Evolutionary conservation across 306 rosid species (phyloP), one percentile per base, ranked within the genome.

Genomic region (Hylodesmum podocarpum): DNA sequence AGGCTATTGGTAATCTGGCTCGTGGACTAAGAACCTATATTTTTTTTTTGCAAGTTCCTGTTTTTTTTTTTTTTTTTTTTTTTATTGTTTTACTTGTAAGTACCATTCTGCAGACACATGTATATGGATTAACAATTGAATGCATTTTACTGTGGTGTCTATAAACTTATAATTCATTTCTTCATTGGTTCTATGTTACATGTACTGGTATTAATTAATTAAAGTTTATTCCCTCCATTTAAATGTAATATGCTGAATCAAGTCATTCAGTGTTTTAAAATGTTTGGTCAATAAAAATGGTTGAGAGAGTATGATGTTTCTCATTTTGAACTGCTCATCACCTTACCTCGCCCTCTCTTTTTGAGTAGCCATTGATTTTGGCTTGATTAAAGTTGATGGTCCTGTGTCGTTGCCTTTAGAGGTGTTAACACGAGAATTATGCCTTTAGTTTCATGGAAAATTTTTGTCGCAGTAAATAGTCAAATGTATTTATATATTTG

Each of bases 1-100:
- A 93, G 91, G 99, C 99, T 78, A 75, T 96, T 79, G 97, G 99
- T 80, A 96, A 93, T 80, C 98, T 96, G 83, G 95, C 98, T 66
- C 84, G 89, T 72, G 99, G 99, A 51, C 83, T 96, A 73, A 87
- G 99, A 75, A 88, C 92, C 39, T 79, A 96, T n/a, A n/a, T n/a
- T n/a, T n/a, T 76, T 96, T 96, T 85, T 93, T 98, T 72, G 96
- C 86, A 8, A 93, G 99, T 85, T 96, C 97, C 53, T 96, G 99
- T 65, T 96, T 96, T 74, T 47, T 96, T 78, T 86, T 96, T 88
- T 97, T n/a, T n/a, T n/a, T n/a, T n/a, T n/a, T n/a, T n/a, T n/a
- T n/a, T n/a, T n/a, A n/a, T 98, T 63, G 87, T 91, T 76, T 85
- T 96, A 77, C 99, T 96, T 83, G 99, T 96, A 87, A 84, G 99